phyloP scores from a whole-genome alignment of 2,329 filamentous ascomycete genomes.

The Hypoxylon sp. region DNA sequence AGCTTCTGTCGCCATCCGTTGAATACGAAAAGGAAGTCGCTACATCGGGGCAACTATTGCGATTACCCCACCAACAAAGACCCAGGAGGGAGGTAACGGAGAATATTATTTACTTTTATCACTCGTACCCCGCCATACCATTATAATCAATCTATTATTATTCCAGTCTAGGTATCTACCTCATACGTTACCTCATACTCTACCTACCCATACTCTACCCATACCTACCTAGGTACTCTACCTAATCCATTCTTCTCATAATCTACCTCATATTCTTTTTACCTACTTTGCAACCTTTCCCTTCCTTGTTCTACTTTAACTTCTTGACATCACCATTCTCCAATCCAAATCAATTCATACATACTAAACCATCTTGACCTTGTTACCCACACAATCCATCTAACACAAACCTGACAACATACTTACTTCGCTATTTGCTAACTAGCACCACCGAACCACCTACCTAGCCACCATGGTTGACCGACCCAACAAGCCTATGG shows the following conservation, averaged over 20 bases:
- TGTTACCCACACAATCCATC: slow-evolving; percentile 1
- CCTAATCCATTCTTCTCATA: slow-evolving; percentile 1
- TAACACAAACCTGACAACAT: too few relatives aligned
- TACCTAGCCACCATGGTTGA: slow-evolving; percentile 69
- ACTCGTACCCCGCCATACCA: slow-evolving; percentile 24
- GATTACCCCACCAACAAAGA: slow-evolving; percentile 34
- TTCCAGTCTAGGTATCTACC: too few relatives aligned
- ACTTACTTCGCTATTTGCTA: too few relatives aligned
- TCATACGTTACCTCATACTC: too few relatives aligned
- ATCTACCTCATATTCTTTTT: neutral
- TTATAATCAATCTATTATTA: too few relatives aligned
- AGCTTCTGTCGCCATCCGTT: too few relatives aligned
- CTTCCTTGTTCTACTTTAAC: too few relatives aligned
- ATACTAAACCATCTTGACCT: neutral
- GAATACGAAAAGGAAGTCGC: too few relatives aligned
- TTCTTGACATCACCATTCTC: slow-evolving; percentile 5
- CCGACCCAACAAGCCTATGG: slow-evolving; percentile 82
- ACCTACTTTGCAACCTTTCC: too few relatives aligned
- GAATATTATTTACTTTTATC: slow-evolving; percentile 31
- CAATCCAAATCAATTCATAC: neutral
- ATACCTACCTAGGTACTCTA: too few relatives aligned
- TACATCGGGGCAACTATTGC: too few relatives aligned
- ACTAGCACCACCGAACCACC: slow-evolving; percentile 1
- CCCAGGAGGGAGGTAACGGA: slow-evolving; percentile 4
- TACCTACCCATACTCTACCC: too few relatives aligned